Evolutionary conservation across 2,329 filamentous ascomycete species (phyloP).

Genomic region (Chrysoporthe cubensis): DNA sequence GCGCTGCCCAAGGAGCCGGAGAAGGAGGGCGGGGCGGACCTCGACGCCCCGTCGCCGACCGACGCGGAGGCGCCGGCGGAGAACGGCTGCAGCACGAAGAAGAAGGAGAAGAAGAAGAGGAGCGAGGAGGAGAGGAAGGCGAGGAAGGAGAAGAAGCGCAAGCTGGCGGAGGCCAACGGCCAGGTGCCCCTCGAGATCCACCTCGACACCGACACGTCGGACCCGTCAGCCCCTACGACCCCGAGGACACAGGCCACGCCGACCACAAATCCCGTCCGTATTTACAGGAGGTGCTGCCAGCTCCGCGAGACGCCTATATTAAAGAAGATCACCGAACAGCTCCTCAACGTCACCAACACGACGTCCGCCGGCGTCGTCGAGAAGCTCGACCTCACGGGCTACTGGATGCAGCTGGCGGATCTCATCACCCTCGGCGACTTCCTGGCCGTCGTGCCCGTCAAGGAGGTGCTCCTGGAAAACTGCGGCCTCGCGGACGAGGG

Average conservation of each 20-base stretch:
- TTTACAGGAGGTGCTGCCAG: conserved; percentile 94
- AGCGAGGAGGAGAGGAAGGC: conserved; percentile 93
- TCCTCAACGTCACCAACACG: conserved; percentile 71
- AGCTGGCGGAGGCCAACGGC: conserved; percentile 85
- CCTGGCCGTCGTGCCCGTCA: conserved; percentile 88
- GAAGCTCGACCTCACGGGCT: conserved; percentile 82
- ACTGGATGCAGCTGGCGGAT: conserved; percentile 81
- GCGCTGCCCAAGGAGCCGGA: conserved; percentile 44
- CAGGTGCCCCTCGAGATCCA: conserved; percentile 82
- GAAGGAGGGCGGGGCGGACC: conserved; percentile 38
- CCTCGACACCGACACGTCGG: conserved; percentile 67
- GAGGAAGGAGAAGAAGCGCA: conserved; percentile 84
- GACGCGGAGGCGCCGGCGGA: conserved; percentile 21
- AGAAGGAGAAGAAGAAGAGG: conserved; percentile 95
- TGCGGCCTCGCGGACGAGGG: conserved; percentile 87
- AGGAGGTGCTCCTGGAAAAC: conserved; percentile 84
- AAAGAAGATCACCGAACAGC: conserved; percentile 88
- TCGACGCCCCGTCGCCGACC: conserved; percentile 24
- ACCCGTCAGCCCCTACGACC: conserved; percentile 36
- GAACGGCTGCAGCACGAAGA: conserved; percentile 54
- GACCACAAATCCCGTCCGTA: conserved; percentile 87
- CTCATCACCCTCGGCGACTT: conserved; percentile 90
- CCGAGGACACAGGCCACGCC: conserved; percentile 67
- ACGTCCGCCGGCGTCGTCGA: conserved; percentile 74
- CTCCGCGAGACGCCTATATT: conserved; percentile 89